Base-by-base conservation (phyloP, 371 early-diverging fungal genomes). In the Syncephalastrum racemosum region DNA sequence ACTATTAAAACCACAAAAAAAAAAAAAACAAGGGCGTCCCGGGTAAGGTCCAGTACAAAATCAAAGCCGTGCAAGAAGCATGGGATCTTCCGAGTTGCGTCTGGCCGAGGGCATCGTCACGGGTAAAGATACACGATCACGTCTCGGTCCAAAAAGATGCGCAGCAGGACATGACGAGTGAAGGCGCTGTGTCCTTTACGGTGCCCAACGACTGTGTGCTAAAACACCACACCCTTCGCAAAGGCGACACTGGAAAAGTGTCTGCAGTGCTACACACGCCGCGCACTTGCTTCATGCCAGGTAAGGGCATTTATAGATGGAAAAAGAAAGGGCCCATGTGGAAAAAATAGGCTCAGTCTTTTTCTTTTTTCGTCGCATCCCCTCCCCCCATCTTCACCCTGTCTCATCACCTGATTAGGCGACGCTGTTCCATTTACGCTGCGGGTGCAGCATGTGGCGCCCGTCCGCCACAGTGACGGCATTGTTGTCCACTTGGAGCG, bases 1-100 rank as follows among this genome's bases (percentile, higher is more conserved):
- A 31, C 36, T 7, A 27, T 27, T 7, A 31, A 5, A n/a, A n/a
- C n/a, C n/a, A n/a, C 16, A 45, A 22, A 45, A 45, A 25, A 13
- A 36, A 16, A 19, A 19, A 40, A 36, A 6, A 47, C 20, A 24
- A 69, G 69, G 48, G 53, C 20, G 51, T 69, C 40, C 54, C 56
- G 12, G 69, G 66, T 16, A 62, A 50, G 45, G 56, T 69, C n/a
- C 55, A 53, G 39, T 69, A 66, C 54, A 69, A 66, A 25, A 4
- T 69, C 25, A 65, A 69, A 25, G 66, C 66, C 6, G 55, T 62
- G 2, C 63, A 69, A 14, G 60, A 66, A 45, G 22, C 59, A 10
- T 19, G 20, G 8, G 58, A 65, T 45, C 24, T 68, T n/a, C 66
- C 66, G 24, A 48, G 56, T 31, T 62, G 60, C 2, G 46, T 69